phyloP scores from a whole-genome alignment of 1,139 yeast species.

The Blastobotrys proliferans region DNA sequence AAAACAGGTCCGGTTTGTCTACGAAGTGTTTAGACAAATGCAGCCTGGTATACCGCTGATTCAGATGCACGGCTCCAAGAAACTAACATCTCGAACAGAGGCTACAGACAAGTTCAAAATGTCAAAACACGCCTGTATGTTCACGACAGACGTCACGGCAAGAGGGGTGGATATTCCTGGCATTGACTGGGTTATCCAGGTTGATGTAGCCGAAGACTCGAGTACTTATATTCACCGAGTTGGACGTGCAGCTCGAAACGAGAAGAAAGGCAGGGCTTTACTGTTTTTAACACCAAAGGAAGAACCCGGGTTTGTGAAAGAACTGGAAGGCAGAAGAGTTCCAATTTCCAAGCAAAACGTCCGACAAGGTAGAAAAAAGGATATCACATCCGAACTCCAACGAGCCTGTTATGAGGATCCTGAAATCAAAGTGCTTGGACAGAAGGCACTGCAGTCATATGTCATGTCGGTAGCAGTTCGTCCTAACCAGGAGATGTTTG shows the following conservation, averaged over 20 bases:
- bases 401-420: constrained; percentile 90
- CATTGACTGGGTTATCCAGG: constrained; percentile 94
- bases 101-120: constrained; percentile 80
- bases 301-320: constrained; percentile 68
- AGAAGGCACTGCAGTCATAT: constrained; percentile 91
- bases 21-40: constrained; percentile 82
- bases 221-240: constrained; percentile 96
- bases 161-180: constrained; percentile 97
- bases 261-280: constrained; percentile 81
- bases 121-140: constrained; percentile 81
- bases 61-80: constrained; percentile 93
- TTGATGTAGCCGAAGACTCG: constrained; percentile 94
- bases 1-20: constrained; percentile 90
- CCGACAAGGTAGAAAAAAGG: constrained; percentile 69
- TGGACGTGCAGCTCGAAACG: constrained; percentile 94
- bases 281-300: constrained; percentile 81
- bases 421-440: constrained; percentile 85
- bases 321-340: constrained; percentile 59
- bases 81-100: constrained; percentile 89
- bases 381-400: constrained; percentile 80
- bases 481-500: constrained; percentile 79
- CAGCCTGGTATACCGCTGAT: constrained; percentile 95
- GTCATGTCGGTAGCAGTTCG: constrained; percentile 80
- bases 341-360: constrained; percentile 71
- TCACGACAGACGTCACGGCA: constrained; percentile 97